A percentile compares a stretch with the other conserved stretches of the same genome.
These are phyloP conservation scores for Fusarium sp. DNA, from an alignment of 2,329 filamentous ascomycete species.

Conservation along the genomic window DNA sequence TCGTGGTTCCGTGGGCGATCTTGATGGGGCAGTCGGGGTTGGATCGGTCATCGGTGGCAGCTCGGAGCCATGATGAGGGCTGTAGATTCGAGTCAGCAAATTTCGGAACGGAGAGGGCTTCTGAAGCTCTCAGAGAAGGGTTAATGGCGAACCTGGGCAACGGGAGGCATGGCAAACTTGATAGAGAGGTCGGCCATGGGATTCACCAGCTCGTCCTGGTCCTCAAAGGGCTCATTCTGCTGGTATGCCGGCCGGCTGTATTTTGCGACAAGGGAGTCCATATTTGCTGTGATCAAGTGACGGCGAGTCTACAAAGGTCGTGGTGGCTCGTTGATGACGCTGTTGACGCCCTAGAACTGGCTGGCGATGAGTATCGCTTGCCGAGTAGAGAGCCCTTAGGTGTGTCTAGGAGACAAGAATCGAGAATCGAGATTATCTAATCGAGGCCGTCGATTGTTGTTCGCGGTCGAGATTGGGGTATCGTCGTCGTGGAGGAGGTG, in stretches of 20 bases:
- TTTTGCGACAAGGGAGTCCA: conserved; percentile 92
- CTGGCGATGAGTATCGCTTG: conserved; percentile 5
- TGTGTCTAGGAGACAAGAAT: neutral
- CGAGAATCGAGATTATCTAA: conserved; percentile 4
- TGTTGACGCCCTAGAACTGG: conserved; percentile 17
- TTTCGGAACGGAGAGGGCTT: neutral
- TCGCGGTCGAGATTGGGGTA: conserved; percentile 15
- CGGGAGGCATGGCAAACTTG: conserved; percentile 93
- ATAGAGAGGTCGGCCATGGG: conserved; percentile 79
- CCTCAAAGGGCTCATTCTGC: conserved; percentile 72
- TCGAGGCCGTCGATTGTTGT: conserved; percentile 20
- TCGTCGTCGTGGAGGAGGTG: conserved; percentile 15
- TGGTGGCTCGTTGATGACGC: conserved; percentile 11
- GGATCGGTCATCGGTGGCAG: conserved; percentile 94
- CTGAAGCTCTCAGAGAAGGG: neutral
- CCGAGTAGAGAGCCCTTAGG: conserved; percentile 13
- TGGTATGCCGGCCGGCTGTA: conserved; percentile 83
- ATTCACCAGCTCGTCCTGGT: conserved; percentile 77
- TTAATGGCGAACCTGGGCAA: conserved; percentile 75
- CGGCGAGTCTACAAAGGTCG: conserved; percentile 14
- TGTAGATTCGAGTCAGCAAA: conserved; percentile 49
- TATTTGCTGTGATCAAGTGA: conserved; percentile 52
- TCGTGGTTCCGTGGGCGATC: conserved; percentile 98
- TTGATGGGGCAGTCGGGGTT: conserved; percentile 99
- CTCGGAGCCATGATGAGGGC: conserved; percentile 93